phyloP scores from a whole-genome alignment of 2,329 filamentous ascomycete species.

The Epichloe aotearoae region DNA sequence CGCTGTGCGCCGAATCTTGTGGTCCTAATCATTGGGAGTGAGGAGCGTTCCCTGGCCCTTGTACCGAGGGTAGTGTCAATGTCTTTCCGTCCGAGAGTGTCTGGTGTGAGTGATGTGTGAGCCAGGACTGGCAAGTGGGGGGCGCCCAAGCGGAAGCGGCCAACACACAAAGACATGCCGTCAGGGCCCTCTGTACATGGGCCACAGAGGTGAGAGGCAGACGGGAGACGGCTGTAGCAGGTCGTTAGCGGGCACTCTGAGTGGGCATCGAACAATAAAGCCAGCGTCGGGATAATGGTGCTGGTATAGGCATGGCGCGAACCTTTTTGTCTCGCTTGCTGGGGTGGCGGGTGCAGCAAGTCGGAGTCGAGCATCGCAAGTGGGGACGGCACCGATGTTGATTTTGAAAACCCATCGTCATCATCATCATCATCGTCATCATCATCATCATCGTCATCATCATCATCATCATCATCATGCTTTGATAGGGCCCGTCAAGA shows the following conservation, averaged over 20 bases:
- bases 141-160: background rate
- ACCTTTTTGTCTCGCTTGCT: constrained; percentile 5
- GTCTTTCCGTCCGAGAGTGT: background rate
- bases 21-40: background rate
- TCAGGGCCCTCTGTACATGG: constrained; percentile 2
- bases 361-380: background rate
- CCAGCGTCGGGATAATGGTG: constrained; percentile 1
- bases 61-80: background rate
- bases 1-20: background rate
- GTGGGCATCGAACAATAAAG: constrained; percentile 4
- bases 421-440: background rate
- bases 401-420: background rate
- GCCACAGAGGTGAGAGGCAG: background rate
- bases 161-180: constrained; percentile 3
- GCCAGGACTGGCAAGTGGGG: background rate
- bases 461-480: background rate
- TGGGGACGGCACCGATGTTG: background rate
- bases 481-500: background rate
- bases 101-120: background rate
- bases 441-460: background rate
- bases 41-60: background rate
- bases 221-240: background rate
- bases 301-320: constrained; percentile 5
- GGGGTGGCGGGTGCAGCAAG: constrained; percentile 3
- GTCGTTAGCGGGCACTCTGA: background rate